A percentile compares a stretch with the other conserved stretches of the same genome.
Evolutionary conservation across 768 basidiomycete species (phyloP).

Genomic region (Termitomyces sp.): DNA sequence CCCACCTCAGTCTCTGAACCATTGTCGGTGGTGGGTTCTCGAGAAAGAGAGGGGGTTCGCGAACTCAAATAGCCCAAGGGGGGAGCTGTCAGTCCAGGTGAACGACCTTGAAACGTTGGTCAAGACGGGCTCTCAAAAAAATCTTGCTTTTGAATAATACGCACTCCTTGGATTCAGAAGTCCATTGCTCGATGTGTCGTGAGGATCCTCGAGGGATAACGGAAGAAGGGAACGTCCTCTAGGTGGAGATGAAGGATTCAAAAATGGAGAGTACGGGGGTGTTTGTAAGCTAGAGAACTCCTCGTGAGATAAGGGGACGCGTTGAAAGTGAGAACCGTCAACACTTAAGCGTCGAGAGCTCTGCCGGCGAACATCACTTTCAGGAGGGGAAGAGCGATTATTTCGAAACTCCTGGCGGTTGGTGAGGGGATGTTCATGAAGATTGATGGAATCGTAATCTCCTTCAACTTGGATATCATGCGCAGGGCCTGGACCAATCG

Average conservation of each 20-base stretch:
- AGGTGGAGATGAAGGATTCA: slow-evolving; percentile 13
- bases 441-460: slow-evolving; percentile 28
- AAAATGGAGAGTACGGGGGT: slow-evolving; percentile 35
- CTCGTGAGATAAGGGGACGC: slow-evolving; percentile 27
- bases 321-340: slow-evolving; percentile 32
- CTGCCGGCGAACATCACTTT: not conserved
- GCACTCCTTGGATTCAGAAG: slow-evolving; percentile 19
- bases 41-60: slow-evolving; percentile 31
- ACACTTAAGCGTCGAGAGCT: slow-evolving; percentile 26
- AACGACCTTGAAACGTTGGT: slow-evolving; percentile 8
- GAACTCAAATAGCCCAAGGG: slow-evolving; percentile 13
- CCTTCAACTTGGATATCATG: slow-evolving; percentile 23
- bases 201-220: slow-evolving; percentile 36
- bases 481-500: slow-evolving; percentile 46
- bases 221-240: not conserved
- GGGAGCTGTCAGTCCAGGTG: slow-evolving; percentile 8
- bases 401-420: slow-evolving; percentile 4
- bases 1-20: slow-evolving; percentile 30
- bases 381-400: slow-evolving; percentile 4
- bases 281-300: slow-evolving; percentile 26
- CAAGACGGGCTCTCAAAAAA: not conserved
- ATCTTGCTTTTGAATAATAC: slow-evolving; percentile 2
- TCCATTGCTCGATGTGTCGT: slow-evolving; percentile 30
- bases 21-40: slow-evolving; percentile 37
- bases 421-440: slow-evolving; percentile 11